Base-by-base conservation (phyloP, 2,329 filamentous ascomycete species). In the Fusarium keratoplasticum region DNA sequence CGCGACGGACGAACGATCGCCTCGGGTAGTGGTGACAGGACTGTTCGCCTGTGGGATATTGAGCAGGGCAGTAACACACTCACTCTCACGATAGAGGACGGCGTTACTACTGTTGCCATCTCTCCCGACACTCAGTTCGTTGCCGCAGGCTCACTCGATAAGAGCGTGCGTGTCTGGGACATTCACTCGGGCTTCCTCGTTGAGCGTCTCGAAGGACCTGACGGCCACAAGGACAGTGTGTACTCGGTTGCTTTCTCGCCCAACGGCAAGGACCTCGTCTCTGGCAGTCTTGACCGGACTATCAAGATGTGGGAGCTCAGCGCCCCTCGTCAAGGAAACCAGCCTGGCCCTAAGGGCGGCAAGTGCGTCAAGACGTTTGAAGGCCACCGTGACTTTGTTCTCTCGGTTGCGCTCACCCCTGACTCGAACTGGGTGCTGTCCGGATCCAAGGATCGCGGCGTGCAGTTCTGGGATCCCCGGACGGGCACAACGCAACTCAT, bases 231-330 rank as follows among this genome's bases (percentile, higher is more conserved):
- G 84, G 96, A 99, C 73, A 97, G 94, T 77, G 96, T 98, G 25
- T 98, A 98, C 83, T 96, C 93, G 14, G 96, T 99, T 25, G 96
- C 96, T 0, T 99, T 99, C 83, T 95, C 95, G 16, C 96, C 96
- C 31, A 96, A 94, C 78, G 96, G 96, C 71, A 94, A 95, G 78
- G 94, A 97, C 76, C 91, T 99, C 44, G 96, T 98, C 80, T 97
- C 94, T 79, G 96, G 96, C 73, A 97, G 94, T 88, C 86, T 98
- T 77, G 96, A 99, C 83, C 97, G 97, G 88, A 98, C 96, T 0
- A 98, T 98, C 87, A 98, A 98, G 87, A 97, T 98, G 93, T 99
- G 96, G 95, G 95, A 98, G 86, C 89, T 99, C 60, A 92, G 90
- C 64, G 90, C 93, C 25, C 90, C 92, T 52, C 90, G 93, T 76